Conservation (phyloP, 345 rosid species). For the Raphanus sativus region DNA sequence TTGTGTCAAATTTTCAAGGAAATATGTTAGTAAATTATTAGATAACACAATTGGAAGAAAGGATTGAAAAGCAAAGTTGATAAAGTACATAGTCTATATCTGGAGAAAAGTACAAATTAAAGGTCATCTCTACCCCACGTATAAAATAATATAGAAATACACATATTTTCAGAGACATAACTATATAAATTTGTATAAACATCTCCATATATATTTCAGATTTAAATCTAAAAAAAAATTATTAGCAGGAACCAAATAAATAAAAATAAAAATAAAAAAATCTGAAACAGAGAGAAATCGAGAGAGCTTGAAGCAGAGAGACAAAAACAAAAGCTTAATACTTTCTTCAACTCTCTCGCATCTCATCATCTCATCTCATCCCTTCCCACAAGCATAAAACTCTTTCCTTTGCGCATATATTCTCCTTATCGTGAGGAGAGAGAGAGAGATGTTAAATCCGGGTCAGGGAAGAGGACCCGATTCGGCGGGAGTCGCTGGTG, state of each 20-base stretch:
- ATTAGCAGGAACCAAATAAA: neutral
- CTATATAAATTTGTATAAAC: conserved; percentile 11
- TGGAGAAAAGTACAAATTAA: neutral
- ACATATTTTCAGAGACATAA: neutral
- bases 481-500: conserved; percentile 26
- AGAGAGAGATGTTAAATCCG: conserved; percentile 19
- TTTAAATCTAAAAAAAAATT: neutral
- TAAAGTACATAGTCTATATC: neutral
- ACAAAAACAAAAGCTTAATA: neutral
- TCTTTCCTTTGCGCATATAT: conserved; percentile 14
- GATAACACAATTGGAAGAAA: neutral
- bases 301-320: conserved; percentile 42
- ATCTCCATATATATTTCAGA: neutral
- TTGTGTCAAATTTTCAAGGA: neutral
- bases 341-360: conserved; percentile 38
- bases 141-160: neutral
- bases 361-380: conserved; percentile 28
- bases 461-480: conserved; percentile 42
- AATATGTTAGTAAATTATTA: neutral
- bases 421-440: neutral
- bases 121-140: neutral
- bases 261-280: neutral
- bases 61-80: neutral
- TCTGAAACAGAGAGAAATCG: conserved; percentile 40
- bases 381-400: conserved; percentile 4